These are phyloP conservation scores for Alloascoidea africana DNA, from an alignment of 805 yeast species.

Conservation along the genomic window DNA sequence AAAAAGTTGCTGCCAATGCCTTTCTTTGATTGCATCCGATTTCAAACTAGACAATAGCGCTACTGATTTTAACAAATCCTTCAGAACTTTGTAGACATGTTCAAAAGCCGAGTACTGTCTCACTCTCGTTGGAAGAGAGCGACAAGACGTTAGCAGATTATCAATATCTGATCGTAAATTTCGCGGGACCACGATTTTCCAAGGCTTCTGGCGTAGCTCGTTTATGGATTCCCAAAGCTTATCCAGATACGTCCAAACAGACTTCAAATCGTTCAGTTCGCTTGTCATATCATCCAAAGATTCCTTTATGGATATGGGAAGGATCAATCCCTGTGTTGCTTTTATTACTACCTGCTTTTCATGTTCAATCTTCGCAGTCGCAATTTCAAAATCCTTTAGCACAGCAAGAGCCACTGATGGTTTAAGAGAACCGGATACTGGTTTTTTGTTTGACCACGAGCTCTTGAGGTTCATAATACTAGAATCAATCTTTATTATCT, in stretches of 20 bases:
- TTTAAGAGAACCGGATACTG: conserved; percentile 14
- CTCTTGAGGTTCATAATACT: conserved; percentile 6
- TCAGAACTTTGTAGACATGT: conserved; percentile 31
- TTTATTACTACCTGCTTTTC: conserved; percentile 12
- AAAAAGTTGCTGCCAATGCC: conserved; percentile 53
- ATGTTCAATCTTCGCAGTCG: conserved; percentile 5
- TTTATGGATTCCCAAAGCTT: conserved; percentile 31
- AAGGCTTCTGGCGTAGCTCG: conserved; percentile 24
- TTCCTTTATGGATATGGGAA: conserved; percentile 16
- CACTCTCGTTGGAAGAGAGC: conserved; percentile 38
- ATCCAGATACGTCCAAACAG: conserved; percentile 52
- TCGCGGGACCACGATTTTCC: conserved; percentile 34
- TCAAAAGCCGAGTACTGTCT: conserved; percentile 60
- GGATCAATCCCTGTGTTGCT: conserved; percentile 21
- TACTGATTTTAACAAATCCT: conserved; percentile 22
- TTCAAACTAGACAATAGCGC: conserved; percentile 30
- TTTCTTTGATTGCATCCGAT: conserved; percentile 37
- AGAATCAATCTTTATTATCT: conserved; percentile 16
- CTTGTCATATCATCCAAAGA: conserved; percentile 20
- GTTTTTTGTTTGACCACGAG: conserved; percentile 13
- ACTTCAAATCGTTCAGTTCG: conserved; percentile 39
- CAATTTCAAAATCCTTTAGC: conserved; percentile 15
- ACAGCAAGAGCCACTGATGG: conserved; percentile 13
- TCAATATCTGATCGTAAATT: conserved; percentile 34
- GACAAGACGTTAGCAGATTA: conserved; percentile 26